Evolutionary conservation across 2,329 filamentous ascomycete genomes (phyloP), one percentile per base, ranked within the genome.

Genomic region (Eurotiales sp.): DNA sequence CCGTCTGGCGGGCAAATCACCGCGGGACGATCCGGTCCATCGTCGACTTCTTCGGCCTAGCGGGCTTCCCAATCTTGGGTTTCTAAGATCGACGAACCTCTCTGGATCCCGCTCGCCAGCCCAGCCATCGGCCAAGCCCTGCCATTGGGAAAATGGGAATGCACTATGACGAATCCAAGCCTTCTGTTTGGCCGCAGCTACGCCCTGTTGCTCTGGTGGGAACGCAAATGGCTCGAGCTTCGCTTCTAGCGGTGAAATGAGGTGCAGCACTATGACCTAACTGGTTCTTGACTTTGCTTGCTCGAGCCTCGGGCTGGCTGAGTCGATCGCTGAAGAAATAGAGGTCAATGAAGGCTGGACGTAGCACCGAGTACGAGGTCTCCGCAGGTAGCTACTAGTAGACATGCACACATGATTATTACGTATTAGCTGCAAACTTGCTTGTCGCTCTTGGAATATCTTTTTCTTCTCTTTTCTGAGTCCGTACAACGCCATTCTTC

Each of bases 11-110:
- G n/a, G n/a, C 46, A 48, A 47, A 48, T 48, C 29, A 44, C 17
- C 36, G 39, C 44, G 15, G 40, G 45, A 34, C 32, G 40, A 52
- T 34, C 51, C 39, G 45, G n/a, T 22, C 25, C n/a, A 17, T 25
- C 11, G n/a, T 10, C 25, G 11, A 11, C 29, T 52, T 30, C n/a
- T 36, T 44, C 34, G 27, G n/a, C 34, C 12, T 23, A 21, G 17
- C 19, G 32, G 25, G 21, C 10, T 12, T 42, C 40, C 17, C 40
- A 53, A 45, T 53, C 51, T 49, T 53, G 46, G 45, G 51, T 21
- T 27, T n/a, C 36, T 23, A 34, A 44, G 51, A 53, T 53, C 51
- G 46, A 49, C 51, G 46, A 53, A 53, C 51, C 40, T 30, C 40
- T 44, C 44, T 37, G 36, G 27, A 15, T 41, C 47, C 34, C 30